Conservation (phyloP, 2,329 filamentous ascomycete species). For the Gnomoniopsis smithogilvyi region DNA sequence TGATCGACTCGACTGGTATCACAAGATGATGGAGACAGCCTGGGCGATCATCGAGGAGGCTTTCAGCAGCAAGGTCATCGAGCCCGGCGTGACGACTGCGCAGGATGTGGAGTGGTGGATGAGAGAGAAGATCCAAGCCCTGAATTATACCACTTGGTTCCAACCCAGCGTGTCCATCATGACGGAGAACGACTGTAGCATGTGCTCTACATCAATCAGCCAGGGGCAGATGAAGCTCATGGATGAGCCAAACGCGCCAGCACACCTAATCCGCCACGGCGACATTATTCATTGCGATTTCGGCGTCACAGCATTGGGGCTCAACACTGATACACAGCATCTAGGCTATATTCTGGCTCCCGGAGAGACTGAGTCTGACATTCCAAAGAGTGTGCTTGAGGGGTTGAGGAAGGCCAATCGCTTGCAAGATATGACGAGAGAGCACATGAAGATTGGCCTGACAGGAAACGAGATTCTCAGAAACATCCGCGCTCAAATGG, state of each 20-base stretch:
- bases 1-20: conserved; percentile 39
- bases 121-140: conserved; percentile 42
- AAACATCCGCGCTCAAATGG: conserved; percentile 36
- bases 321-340: conserved; percentile 50
- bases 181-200: conserved; percentile 24
- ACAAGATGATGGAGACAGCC: conserved; percentile 44
- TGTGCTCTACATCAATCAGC: background rate
- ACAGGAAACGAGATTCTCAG: conserved; percentile 44
- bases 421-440: conserved; percentile 44
- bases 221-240: background rate
- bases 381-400: conserved; percentile 38
- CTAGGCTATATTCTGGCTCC: conserved; percentile 45
- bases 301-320: conserved; percentile 42
- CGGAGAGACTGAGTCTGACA: conserved; percentile 35
- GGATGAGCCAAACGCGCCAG: conserved; percentile 15
- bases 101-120: conserved; percentile 50
- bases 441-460: conserved; percentile 40
- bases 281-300: conserved; percentile 49
- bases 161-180: conserved; percentile 44
- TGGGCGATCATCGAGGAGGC: conserved; percentile 47
- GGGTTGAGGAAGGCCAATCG: conserved; percentile 44
- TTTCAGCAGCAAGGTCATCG: conserved; percentile 40
- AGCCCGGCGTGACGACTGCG: conserved; percentile 40
- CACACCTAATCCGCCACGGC: conserved; percentile 36
- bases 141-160: conserved; percentile 53